Conservation (phyloP, 306 rosid genomes). For the Vigna hirtella region DNA sequence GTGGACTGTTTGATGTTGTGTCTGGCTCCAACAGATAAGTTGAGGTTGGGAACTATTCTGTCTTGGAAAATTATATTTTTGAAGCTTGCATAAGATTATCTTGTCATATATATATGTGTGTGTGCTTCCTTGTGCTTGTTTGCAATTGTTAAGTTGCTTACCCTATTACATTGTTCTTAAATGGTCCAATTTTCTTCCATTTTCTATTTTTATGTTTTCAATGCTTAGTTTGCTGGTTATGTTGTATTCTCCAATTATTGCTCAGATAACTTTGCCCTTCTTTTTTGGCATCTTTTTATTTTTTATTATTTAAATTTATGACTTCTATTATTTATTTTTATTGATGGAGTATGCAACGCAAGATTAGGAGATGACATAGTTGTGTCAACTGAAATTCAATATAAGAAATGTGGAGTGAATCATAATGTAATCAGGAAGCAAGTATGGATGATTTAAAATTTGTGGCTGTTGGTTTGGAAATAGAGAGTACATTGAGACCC, state of each 20-base stretch:
- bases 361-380: background rate
- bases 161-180: conserved; percentile 9
- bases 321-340: conserved; percentile 7
- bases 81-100: conserved; percentile 8
- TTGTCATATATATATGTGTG: background rate
- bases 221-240: conserved; percentile 16
- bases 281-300: conserved; percentile 14
- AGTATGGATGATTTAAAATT: background rate
- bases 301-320: conserved; percentile 12
- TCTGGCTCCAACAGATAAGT: conserved; percentile 69
- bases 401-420: conserved; percentile 6
- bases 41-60: conserved; percentile 61
- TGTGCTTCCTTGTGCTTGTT: background rate
- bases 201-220: conserved; percentile 1
- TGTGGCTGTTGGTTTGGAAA: conserved; percentile 14
- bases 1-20: conserved; percentile 78
- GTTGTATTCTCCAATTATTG: background rate
- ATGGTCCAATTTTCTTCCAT: conserved; percentile 5
- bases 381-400: conserved; percentile 20
- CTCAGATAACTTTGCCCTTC: conserved; percentile 16
- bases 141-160: conserved; percentile 19
- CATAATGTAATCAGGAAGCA: background rate
- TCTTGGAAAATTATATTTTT: conserved; percentile 16
- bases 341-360: background rate
- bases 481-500: background rate